phyloP scores from a whole-genome alignment of 164 flowering plant species.

The Kingdonia uniflora region DNA sequence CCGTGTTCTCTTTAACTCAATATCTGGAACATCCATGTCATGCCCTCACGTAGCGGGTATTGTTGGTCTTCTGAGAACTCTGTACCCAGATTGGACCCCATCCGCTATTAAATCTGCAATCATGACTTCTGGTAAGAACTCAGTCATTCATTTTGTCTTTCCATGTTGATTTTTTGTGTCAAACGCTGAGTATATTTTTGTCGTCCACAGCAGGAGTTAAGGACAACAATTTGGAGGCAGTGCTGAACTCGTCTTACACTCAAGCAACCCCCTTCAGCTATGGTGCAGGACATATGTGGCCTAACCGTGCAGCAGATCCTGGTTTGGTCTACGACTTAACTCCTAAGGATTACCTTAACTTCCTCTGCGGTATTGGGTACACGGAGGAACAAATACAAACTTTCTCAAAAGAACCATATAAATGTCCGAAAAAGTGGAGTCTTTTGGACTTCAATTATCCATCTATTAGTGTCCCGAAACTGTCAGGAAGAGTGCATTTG shows the following conservation, averaged over 20 bases:
- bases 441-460: constrained; percentile 38
- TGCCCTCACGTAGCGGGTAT: constrained; percentile 80
- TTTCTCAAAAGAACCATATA: constrained; percentile 7
- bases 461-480: constrained; percentile 47
- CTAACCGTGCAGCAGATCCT: constrained; percentile 51
- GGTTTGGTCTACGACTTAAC: constrained; percentile 60
- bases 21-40: constrained; percentile 86
- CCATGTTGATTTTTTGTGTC: not conserved
- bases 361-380: constrained; percentile 43
- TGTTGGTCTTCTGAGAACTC: constrained; percentile 60
- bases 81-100: constrained; percentile 72
- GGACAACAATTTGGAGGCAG: constrained; percentile 31
- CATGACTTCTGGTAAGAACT: constrained; percentile 52
- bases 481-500: constrained; percentile 29
- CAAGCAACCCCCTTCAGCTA: constrained; percentile 43
- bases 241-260: constrained; percentile 13
- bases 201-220: constrained; percentile 29
- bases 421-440: constrained; percentile 9
- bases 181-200: not conserved
- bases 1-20: constrained; percentile 27
- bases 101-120: constrained; percentile 73
- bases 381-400: not conserved
- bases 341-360: constrained; percentile 34
- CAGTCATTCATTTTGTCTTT: not conserved
- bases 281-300: constrained; percentile 53